Conservation (phyloP, 2,329 filamentous ascomycete species). For the Aspergillus tanneri region DNA sequence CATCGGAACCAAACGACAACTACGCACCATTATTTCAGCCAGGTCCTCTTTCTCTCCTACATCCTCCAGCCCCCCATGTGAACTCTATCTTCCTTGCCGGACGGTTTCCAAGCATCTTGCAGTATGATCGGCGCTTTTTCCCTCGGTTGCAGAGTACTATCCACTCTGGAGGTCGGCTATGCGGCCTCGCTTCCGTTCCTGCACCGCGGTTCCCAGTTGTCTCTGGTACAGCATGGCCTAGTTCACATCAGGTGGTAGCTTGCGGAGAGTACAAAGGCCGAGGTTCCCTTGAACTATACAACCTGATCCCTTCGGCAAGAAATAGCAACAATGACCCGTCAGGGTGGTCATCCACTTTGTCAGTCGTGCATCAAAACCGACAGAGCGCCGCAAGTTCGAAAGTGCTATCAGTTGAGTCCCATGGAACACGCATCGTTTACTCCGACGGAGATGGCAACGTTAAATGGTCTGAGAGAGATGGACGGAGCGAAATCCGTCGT, state of each 20-base stretch:
- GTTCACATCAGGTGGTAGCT: slow-evolving; percentile 68
- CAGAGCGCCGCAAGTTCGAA: slow-evolving; percentile 80
- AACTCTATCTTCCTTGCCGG: slow-evolving; percentile 87
- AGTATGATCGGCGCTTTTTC: slow-evolving; percentile 86
- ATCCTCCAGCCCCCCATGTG: slow-evolving; percentile 63
- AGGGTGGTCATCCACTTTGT: slow-evolving; percentile 27
- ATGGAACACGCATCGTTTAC: slow-evolving; percentile 78
- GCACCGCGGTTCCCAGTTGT: slow-evolving; percentile 52
- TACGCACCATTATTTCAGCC: slow-evolving; percentile 77
- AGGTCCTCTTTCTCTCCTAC: slow-evolving; percentile 77
- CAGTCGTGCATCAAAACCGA: slow-evolving; percentile 65
- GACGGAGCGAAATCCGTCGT: slow-evolving; percentile 54
- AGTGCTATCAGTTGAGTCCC: slow-evolving; percentile 74
- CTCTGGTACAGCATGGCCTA: slow-evolving; percentile 45
- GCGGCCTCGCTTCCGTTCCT: slow-evolving; percentile 66
- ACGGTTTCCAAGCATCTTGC: slow-evolving; percentile 81
- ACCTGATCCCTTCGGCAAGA: slow-evolving; percentile 33
- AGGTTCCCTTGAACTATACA: slow-evolving; percentile 84
- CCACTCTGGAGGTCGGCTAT: slow-evolving; percentile 78
- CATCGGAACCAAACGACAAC: slow-evolving; percentile 36
- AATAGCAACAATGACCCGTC: slow-evolving; percentile 26
- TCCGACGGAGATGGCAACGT: slow-evolving; percentile 80
- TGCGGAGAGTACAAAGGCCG: slow-evolving; percentile 90
- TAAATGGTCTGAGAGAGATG: slow-evolving; percentile 90
- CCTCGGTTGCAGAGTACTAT: slow-evolving; percentile 74